These are phyloP conservation scores for Agrocybe praecox DNA, from an alignment of 768 basidiomycete genomes.

Conservation along the genomic window DNA sequence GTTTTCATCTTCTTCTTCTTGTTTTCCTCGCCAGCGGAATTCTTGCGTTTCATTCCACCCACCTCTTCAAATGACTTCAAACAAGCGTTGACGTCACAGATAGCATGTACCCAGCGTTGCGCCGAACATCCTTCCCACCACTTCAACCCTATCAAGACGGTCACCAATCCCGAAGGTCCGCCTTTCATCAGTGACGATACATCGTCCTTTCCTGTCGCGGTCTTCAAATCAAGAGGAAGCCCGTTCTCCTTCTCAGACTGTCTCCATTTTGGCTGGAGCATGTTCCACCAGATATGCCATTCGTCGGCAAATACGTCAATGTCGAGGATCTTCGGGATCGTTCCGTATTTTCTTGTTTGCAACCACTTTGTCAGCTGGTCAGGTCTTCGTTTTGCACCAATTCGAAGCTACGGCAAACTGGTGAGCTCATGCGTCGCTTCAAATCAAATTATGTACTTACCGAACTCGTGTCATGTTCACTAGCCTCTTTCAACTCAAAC, in stretches of 20 bases:
- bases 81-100: too few species aligned
- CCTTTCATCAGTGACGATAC: constrained; percentile 3
- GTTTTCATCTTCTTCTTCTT: too few species aligned
- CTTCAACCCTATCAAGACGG: constrained; percentile 5
- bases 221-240: too few species aligned
- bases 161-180: constrained; percentile 8
- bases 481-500: neutral
- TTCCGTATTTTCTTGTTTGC: neutral
- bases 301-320: neutral
- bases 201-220: too few species aligned
- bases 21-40: too few species aligned
- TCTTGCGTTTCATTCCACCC: too few species aligned
- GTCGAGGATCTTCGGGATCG: neutral
- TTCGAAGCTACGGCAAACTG: too few species aligned
- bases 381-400: constrained; percentile 4
- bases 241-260: too few species aligned
- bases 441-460: too few species aligned
- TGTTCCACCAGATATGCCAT: constrained; percentile 13
- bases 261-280: constrained; percentile 10
- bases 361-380: constrained; percentile 6
- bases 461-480: constrained; percentile 1
- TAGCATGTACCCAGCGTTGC: too few species aligned
- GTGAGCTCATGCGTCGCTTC: too few species aligned
- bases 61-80: too few species aligned
- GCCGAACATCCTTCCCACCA: neutral